Percentiles rank a stretch among this genome's conserved stretches.
phyloP scores from a whole-genome alignment of 73 alveolate species.

The Paramecium pentaurelia region DNA sequence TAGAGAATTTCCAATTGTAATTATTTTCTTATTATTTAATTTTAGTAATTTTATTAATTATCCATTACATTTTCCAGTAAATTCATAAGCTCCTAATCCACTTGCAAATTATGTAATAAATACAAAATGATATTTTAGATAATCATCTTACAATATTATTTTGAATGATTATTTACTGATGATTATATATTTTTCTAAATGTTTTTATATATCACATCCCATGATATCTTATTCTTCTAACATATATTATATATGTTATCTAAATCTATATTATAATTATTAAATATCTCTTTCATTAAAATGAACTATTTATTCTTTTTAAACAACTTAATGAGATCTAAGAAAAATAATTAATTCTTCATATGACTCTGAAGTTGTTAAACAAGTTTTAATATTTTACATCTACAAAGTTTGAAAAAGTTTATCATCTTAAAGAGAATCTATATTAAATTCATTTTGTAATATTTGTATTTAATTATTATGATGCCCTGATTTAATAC shows the following conservation, averaged over 20 bases:
- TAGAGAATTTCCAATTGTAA: background rate
- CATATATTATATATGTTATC: slow-evolving; percentile 7
- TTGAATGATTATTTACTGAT: background rate
- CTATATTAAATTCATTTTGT: background rate
- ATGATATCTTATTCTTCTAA: background rate
- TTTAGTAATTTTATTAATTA: background rate
- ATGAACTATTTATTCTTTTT: slow-evolving; percentile 25
- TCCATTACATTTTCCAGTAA: background rate
- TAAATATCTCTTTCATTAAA: background rate
- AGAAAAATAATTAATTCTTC: slow-evolving; percentile 5
- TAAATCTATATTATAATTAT: background rate
- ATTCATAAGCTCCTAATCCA: slow-evolving; percentile 1
- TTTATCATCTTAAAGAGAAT: background rate
- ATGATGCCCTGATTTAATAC: background rate
- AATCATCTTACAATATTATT: background rate
- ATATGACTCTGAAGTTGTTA: background rate
- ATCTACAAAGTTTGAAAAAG: background rate
- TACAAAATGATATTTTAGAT: slow-evolving; percentile 2
- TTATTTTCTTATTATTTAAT: background rate
- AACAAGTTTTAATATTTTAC: background rate
- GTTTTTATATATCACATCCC: background rate
- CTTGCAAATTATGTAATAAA: background rate
- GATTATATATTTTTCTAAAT: background rate
- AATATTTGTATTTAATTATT: background rate
- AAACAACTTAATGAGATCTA: background rate